Conservation (phyloP, 208 protist genomes). For the Blastocrithidia nonstop region DNA sequence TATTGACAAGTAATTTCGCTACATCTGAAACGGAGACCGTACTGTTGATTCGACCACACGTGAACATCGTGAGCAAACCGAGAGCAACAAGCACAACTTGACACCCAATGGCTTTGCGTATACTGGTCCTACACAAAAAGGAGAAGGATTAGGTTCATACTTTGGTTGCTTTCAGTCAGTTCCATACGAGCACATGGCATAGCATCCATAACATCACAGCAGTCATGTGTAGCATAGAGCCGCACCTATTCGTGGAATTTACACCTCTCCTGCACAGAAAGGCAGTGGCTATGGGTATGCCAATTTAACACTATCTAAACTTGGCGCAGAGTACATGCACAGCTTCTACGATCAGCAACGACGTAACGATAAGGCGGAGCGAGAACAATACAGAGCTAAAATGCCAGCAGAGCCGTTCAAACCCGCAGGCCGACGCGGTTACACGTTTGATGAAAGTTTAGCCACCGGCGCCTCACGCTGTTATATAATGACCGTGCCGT, state of each 20-base stretch:
- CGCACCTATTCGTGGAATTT: constrained; percentile 44
- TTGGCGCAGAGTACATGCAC: constrained; percentile 71
- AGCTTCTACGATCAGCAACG: constrained; percentile 65
- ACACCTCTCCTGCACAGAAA: constrained; percentile 54
- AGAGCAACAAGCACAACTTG: constrained; percentile 49
- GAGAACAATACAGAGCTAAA: constrained; percentile 23
- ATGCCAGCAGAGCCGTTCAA: constrained; percentile 64
- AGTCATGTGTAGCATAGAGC: constrained; percentile 12
- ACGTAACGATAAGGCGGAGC: constrained; percentile 32
- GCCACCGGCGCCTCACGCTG: constrained; percentile 45
- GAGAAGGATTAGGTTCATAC: constrained; percentile 67
- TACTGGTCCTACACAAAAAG: constrained; percentile 20
- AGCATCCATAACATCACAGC: constrained; percentile 18
- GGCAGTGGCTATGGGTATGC: constrained; percentile 56
- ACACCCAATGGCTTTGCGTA: constrained; percentile 68
- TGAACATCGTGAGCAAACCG: constrained; percentile 23
- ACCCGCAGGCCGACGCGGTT: constrained; percentile 42
- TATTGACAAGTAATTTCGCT: constrained; percentile 64
- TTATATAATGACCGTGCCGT: constrained; percentile 72
- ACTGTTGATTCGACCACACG: constrained; percentile 38
- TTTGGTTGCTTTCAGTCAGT: constrained; percentile 56
- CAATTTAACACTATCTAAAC: constrained; percentile 22
- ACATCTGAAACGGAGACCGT: constrained; percentile 80
- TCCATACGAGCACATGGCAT: constrained; percentile 39
- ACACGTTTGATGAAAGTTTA: constrained; percentile 72